A percentile compares a stretch with the other conserved stretches of the same genome.
Evolutionary conservation across 2,329 filamentous ascomycete species (phyloP).

Genomic region (Penicillium sp.): DNA sequence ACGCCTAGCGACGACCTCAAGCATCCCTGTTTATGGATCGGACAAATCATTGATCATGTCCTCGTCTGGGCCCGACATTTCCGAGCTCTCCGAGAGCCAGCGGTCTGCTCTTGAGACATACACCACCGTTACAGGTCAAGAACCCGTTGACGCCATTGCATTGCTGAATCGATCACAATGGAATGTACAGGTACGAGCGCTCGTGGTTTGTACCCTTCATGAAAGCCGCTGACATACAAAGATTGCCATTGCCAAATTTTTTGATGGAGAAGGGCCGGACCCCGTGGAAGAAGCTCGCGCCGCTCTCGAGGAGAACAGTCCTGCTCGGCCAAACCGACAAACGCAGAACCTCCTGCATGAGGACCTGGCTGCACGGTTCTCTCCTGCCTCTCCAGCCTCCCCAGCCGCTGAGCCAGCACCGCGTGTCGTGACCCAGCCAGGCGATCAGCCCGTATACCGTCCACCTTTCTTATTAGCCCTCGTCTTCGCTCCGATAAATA

Average conservation of each 20-base stretch:
- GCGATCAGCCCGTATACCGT: slow-evolving; percentile 67
- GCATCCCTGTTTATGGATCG: slow-evolving; percentile 28
- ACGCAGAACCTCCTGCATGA: slow-evolving; percentile 71
- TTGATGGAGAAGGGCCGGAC: slow-evolving; percentile 90
- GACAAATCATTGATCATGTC: slow-evolving; percentile 42
- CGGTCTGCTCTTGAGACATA: slow-evolving; percentile 87
- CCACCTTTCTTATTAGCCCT: slow-evolving; percentile 78
- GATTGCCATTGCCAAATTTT: slow-evolving; percentile 97
- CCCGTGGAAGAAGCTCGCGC: slow-evolving; percentile 76
- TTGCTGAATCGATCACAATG: slow-evolving; percentile 86
- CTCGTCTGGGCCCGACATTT: slow-evolving; percentile 59
- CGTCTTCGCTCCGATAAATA: slow-evolving; percentile 78
- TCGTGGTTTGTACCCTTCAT: not conserved
- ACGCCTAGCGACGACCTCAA: not conserved
- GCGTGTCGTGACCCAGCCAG: slow-evolving; percentile 78
- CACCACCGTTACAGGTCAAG: slow-evolving; percentile 84
- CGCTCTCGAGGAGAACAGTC: slow-evolving; percentile 61
- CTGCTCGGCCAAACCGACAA: slow-evolving; percentile 66
- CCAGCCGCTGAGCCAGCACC: slow-evolving; percentile 72
- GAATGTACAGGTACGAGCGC: slow-evolving; percentile 77
- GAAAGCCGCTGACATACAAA: slow-evolving; percentile 43
- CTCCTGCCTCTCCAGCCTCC: slow-evolving; percentile 35
- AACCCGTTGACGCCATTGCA: slow-evolving; percentile 74
- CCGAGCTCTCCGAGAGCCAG: slow-evolving; percentile 75
- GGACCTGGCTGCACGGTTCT: slow-evolving; percentile 39